Base-by-base conservation (phyloP, 116 monocot species). In the Phalaenopsis hybrid region DNA sequence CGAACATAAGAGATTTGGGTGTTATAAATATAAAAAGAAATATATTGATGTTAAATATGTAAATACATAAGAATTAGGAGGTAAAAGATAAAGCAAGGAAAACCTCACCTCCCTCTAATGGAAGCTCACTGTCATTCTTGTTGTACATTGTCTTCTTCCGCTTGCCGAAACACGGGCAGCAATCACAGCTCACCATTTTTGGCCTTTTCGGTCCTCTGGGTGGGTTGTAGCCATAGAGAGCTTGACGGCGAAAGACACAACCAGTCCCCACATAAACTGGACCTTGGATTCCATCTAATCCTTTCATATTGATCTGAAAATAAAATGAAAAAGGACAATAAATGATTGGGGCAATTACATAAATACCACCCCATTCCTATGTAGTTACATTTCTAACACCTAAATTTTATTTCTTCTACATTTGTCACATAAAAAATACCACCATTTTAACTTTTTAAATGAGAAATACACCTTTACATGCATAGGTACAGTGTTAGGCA, bases 201-300 rank as follows among this genome's bases (percentile, higher is more conserved):
- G 98, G 98, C 21, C 95, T 87, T 65, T 94, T 98, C 12, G 93
- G 93, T 0, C 93, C 93, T 75, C 89, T 92, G 0, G 95, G 95
- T 8, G 98, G 95, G 34, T 89, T 90, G 90, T 95, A 93, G 0
- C 98, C 98, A 74, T 98, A 98, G 8, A 98, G 84, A 23, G 98
- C 93, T 72, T 90, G 95, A 31, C 98, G 82, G 57, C 98, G 76
- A 58, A 98, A 98, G 41, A 98, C 94, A 43, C 98, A 98, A 13
- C 98, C 98, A 12, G 98, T 98, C 20, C 98, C 98, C 52, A 98
- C 98, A 78, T 98, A 98, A n/a, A 92, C 93, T 21, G 98, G 98
- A 4, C 98, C 98, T 86, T 98, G 98, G 65, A 98, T 93, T 50
- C 98, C 98, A 79, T 98, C 98, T 8, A 98, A 59, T 17, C 98